A percentile compares a stretch with the other conserved stretches of the same genome.
Evolutionary conservation across 805 yeast species (phyloP).

Genomic region (Danielia oregonensis): DNA sequence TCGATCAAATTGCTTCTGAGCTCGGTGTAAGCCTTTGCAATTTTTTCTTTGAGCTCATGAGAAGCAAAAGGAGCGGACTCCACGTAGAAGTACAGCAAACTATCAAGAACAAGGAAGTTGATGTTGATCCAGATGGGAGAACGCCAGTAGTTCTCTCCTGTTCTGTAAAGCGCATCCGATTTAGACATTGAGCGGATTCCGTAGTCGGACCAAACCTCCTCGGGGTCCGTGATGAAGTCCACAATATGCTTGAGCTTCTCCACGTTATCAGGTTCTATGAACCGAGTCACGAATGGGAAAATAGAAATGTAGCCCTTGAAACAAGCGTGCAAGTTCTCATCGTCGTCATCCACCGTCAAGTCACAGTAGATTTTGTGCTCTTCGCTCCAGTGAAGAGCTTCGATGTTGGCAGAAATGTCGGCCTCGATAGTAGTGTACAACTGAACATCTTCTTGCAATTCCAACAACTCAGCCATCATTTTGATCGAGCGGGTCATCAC

Average conservation of each 20-base stretch:
- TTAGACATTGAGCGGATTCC: constrained; percentile 83
- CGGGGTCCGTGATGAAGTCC: constrained; percentile 60
- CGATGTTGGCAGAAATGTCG: constrained; percentile 61
- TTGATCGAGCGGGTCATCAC: constrained; percentile 83
- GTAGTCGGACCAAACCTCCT: constrained; percentile 68
- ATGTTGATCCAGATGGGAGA: constrained; percentile 93
- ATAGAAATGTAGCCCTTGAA: constrained; percentile 85
- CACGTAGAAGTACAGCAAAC: constrained; percentile 53
- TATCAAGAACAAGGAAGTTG: constrained; percentile 76
- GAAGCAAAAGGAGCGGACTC: constrained; percentile 27
- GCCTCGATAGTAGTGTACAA: constrained; percentile 50
- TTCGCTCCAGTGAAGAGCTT: constrained; percentile 77
- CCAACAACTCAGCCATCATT: constrained; percentile 63
- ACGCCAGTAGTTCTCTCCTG: constrained; percentile 92
- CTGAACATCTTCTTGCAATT: constrained; percentile 53
- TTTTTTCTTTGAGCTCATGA: constrained; percentile 35
- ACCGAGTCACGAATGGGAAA: constrained; percentile 76
- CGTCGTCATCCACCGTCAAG: constrained; percentile 68
- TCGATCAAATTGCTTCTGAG: constrained; percentile 65
- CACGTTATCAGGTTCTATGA: constrained; percentile 47
- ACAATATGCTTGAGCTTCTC: constrained; percentile 50
- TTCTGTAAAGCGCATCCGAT: constrained; percentile 59
- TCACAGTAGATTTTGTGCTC: constrained; percentile 74
- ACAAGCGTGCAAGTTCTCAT: constrained; percentile 66
- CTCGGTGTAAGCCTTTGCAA: constrained; percentile 41